Evolutionary conservation across 2,329 filamentous ascomycete species (phyloP), one percentile per base, ranked within the genome.

Genomic region (Camptophora hylomeconis): DNA sequence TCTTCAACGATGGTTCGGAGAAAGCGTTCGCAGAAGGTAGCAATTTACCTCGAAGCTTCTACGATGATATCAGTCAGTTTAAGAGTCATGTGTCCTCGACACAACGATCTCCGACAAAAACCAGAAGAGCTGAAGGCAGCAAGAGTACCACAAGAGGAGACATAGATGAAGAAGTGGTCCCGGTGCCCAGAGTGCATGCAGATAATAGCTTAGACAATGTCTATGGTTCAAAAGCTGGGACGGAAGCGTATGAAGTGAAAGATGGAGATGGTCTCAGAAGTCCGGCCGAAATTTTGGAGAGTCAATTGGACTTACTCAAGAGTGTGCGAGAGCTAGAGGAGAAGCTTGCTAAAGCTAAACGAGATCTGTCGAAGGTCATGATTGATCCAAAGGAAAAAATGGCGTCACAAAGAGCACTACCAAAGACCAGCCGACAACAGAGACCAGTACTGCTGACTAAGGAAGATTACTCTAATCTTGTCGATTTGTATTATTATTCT

Each of bases 381-480:
- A 20, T 12, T 9, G 26, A 29, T 14, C 10, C 12, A 14, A 24
- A 9, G 12, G 26, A 32, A 13, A 7, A 7, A 20, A n/a, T n/a
- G 17, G 16, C 11, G 12, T 12, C 20, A 8, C 17, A 7, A 5
- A 7, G 10, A n/a, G 14, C 11, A 24, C 14, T n/a, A 17, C 25
- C 6, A 6, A 8, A 3, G 9, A 11, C n/a, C 28, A 9, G 13
- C 12, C 12, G 18, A 13, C 11, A 23, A 20, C 19, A 14, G 10
- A 21, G 28, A 27, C 17, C 24, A 10, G 14, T 28, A n/a, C 38
- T 42, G 31, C 48, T 54, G 42, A 57, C 50, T 28, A 56, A 32
- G 35, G 54, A 58, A 10, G 60, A 67, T 30, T 54, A 63, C 36
- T 51, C 54, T 37, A 53, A 55, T n/a, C 45, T 67, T 33, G 55